These are phyloP conservation scores for Gomphus bonarii DNA, from an alignment of 1,284 basidiomycete genomes.

Conservation along the genomic window DNA sequence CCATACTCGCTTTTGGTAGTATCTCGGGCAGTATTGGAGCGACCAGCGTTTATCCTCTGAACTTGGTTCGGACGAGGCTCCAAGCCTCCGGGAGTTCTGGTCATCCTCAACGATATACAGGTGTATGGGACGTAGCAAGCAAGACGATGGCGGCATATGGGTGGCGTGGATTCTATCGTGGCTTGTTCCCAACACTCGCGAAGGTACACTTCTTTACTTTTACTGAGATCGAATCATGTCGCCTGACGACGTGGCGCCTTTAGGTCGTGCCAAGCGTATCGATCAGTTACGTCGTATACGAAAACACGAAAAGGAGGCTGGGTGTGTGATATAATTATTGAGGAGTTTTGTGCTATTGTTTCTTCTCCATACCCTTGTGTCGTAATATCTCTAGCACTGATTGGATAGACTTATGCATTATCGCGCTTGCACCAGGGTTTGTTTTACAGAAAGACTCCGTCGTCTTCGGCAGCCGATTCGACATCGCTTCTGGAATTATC, in stretches of 20 bases:
- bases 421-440: not conserved
- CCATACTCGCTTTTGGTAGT: constrained; percentile 79
- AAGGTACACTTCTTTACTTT: constrained; percentile 43
- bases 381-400: not conserved
- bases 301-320: constrained; percentile 64
- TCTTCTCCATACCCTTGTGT: not conserved
- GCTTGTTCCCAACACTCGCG: constrained; percentile 81
- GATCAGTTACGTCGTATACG: constrained; percentile 89
- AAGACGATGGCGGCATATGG: constrained; percentile 85
- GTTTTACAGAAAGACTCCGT: not conserved
- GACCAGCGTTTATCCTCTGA: constrained; percentile 85
- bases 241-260: constrained; percentile 14
- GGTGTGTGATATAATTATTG: constrained; percentile 10
- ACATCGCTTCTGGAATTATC: not conserved
- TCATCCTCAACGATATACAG: constrained; percentile 83
- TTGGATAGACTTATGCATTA: constrained; percentile 1
- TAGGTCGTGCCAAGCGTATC: constrained; percentile 90
- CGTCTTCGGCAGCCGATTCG: not conserved
- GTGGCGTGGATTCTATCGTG: constrained; percentile 92
- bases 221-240: not conserved
- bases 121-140: constrained; percentile 76
- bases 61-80: constrained; percentile 87
- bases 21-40: constrained; percentile 88
- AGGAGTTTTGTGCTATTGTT: not conserved
- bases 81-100: constrained; percentile 94